Base-by-base conservation (phyloP, 2,329 filamentous ascomycete species). In the Talaromyces islandicus region DNA sequence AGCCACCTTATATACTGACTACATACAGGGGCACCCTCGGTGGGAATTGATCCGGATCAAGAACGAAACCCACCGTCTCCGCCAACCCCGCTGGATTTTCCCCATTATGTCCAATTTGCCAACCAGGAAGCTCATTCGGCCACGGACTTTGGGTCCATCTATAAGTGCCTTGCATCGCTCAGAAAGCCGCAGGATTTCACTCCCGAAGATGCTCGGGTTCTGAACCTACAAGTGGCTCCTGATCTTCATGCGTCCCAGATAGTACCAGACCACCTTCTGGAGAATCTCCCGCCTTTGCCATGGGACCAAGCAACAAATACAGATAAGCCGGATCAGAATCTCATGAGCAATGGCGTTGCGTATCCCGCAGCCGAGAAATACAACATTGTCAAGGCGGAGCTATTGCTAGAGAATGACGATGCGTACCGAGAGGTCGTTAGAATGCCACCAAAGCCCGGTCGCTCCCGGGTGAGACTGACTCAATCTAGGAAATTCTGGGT, bases 401-500 rank as follows among this genome's bases (percentile, higher is more conserved):
- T 87, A 17, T 67, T 75, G 5, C 72, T 81, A 59, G 79, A 81
- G 35, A 86, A 86, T 62, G 79, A 83, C 60, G 81, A 82, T 66
- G 83, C 79, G 1, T 87, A 84, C 66, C 77, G 81, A n/a, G 80
- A 80, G 54, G 75, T 86, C 57, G 77, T 78, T 38, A 77, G 83
- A 11, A 75, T 81, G 54, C 67, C 71, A 3, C 77, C 77, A 12
- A 73, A 72, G 25, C 74, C 78, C 29, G 78, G 78, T 4, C 75
- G 75, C 14, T 71, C 76, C 58, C 77, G 79, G 19, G 75, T 83
- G 5, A 77, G 81, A 17, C 66, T 87, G 51, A 79, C 81, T 0
- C 81, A 85, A 64, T 79, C 83, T 61, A 77, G 85, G 57, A 85
- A 83, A 59, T 87, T 88, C 70, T 88, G 82, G 80, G 77, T 80